These are phyloP conservation scores for Allium cepa DNA, from an alignment of 106 monocot genomes.

Conservation along the genomic window DNA sequence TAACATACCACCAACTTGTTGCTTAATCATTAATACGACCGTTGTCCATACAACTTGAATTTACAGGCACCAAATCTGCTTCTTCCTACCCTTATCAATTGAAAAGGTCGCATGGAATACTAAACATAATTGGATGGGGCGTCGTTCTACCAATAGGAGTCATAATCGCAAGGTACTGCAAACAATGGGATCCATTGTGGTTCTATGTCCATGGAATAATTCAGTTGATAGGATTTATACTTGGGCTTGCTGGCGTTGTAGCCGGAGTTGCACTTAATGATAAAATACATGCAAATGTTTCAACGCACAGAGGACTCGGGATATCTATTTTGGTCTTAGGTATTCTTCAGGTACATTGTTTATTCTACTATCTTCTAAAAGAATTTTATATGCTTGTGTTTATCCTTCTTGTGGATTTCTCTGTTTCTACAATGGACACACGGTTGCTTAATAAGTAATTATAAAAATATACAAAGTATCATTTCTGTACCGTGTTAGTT, in stretches of 20 bases:
- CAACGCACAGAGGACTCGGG: slow-evolving; percentile 67
- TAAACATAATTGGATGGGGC: slow-evolving; percentile 80
- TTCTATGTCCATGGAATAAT: slow-evolving; percentile 60
- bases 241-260: slow-evolving; percentile 65
- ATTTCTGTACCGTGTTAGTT: too few species aligned
- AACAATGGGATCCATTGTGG: slow-evolving; percentile 65
- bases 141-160: slow-evolving; percentile 76
- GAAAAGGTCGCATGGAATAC: slow-evolving; percentile 69
- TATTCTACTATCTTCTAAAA: background rate
- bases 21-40: too few species aligned
- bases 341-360: slow-evolving; percentile 66
- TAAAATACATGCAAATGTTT: slow-evolving; percentile 60
- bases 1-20: too few species aligned
- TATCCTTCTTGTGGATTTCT: too few species aligned
- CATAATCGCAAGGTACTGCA: slow-evolving; percentile 78
- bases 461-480: too few species aligned
- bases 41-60: too few species aligned
- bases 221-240: slow-evolving; percentile 64
- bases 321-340: slow-evolving; percentile 74
- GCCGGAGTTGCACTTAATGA: slow-evolving; percentile 64
- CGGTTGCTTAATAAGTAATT: too few species aligned
- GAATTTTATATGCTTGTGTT: too few species aligned
- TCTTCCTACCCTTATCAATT: slow-evolving; percentile 60
- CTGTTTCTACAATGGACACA: too few species aligned
- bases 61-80: slow-evolving; percentile 55